Evolutionary conservation across 2,329 filamentous ascomycete genomes (phyloP).

Genomic region (Pseudomassariella vexata): DNA sequence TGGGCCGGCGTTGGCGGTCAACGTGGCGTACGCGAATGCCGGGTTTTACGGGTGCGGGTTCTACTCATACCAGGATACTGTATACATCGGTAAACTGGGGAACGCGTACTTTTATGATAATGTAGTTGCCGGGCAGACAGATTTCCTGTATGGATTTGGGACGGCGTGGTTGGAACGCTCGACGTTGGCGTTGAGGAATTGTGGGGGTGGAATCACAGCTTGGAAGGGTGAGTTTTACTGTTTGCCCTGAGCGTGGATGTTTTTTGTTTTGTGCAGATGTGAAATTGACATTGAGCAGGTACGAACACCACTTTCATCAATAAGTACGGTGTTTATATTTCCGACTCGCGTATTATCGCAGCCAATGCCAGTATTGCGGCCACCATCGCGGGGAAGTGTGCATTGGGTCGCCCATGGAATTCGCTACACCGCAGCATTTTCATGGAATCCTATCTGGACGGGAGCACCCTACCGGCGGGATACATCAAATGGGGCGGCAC

Average conservation of each 20-base stretch:
- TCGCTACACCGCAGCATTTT: constrained; percentile 51
- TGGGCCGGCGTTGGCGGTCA: constrained; percentile 55
- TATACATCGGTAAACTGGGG: constrained; percentile 60
- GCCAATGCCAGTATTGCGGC: constrained; percentile 43
- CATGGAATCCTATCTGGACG: constrained; percentile 47
- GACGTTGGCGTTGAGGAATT: constrained; percentile 49
- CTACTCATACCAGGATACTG: constrained; percentile 64
- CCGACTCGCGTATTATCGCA: constrained; percentile 45
- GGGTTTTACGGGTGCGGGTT: constrained; percentile 63
- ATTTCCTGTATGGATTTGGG: constrained; percentile 65
- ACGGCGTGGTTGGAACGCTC: constrained; percentile 55
- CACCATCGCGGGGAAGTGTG: constrained; percentile 36
- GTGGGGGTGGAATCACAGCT: constrained; percentile 61
- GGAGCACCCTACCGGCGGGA: constrained; percentile 43
- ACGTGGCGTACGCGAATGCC: constrained; percentile 56
- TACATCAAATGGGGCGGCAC: constrained; percentile 46
- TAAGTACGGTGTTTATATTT: constrained; percentile 62
- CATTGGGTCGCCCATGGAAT: constrained; percentile 61
- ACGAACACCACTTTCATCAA: constrained; percentile 60
- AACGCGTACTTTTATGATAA: constrained; percentile 59
- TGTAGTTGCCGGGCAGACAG: constrained; percentile 59
- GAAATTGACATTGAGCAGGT: constrained; percentile 12
- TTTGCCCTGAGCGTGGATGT: not conserved
- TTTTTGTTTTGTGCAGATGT: not conserved
- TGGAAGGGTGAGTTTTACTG: constrained; percentile 51